Evolutionary conservation across 148 eudicot genomes (phyloP).

Genomic region (Rhododendron simsii): DNA sequence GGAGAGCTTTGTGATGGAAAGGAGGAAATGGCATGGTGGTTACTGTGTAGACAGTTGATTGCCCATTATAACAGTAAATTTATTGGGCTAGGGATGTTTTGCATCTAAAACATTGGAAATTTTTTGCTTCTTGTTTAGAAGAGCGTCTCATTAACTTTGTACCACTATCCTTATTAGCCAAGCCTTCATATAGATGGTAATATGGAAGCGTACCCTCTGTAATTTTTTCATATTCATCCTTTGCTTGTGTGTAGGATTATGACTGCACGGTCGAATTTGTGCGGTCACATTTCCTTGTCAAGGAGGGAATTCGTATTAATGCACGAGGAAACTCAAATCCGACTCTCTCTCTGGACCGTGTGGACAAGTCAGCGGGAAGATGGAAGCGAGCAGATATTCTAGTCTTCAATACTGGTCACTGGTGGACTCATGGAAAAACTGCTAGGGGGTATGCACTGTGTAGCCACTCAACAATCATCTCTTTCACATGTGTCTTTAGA

Average conservation of each 20-base stretch:
- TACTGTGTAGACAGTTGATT: background rate
- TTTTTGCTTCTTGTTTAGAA: background rate
- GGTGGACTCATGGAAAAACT: constrained; percentile 99
- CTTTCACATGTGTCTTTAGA: no score
- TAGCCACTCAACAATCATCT: background rate
- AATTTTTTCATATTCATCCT: background rate
- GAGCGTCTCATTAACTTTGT: background rate
- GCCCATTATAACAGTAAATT: background rate
- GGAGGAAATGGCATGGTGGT: background rate
- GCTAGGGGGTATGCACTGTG: constrained; percentile 66
- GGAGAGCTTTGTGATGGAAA: background rate
- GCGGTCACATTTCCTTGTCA: constrained; percentile 89
- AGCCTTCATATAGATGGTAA: background rate
- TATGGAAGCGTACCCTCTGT: background rate
- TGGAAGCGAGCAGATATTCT: constrained; percentile 92
- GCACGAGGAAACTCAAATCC: constrained; percentile 83
- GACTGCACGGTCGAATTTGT: constrained; percentile 84
- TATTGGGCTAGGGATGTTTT: background rate
- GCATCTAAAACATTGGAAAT: background rate
- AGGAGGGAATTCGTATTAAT: constrained; percentile 66
- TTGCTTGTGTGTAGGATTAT: constrained; percentile 47
- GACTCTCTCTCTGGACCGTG: constrained; percentile 66
- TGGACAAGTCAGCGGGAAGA: constrained; percentile 66
- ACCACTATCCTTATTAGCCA: background rate
- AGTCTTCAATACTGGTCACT: constrained; percentile 91